Evolutionary conservation across 768 basidiomycete species (phyloP).

Genomic region (Boletales sp.): DNA sequence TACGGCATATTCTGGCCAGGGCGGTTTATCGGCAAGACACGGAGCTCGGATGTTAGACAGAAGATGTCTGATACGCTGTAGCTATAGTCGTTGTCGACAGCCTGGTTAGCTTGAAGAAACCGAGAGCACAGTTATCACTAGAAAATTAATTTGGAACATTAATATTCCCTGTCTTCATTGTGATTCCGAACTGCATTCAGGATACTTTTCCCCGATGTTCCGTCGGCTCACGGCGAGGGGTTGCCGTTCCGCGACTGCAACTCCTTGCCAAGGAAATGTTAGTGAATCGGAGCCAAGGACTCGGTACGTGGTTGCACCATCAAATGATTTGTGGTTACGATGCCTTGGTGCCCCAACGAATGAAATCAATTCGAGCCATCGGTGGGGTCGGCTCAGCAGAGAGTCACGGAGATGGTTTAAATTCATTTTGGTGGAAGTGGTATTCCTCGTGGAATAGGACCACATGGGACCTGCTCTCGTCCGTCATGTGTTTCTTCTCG

Average conservation of each 20-base stretch:
- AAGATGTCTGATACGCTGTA: slow-evolving; percentile 26
- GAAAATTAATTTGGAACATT: background rate
- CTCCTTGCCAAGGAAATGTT: too few species aligned
- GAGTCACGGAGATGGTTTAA: background rate
- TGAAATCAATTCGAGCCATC: too few species aligned
- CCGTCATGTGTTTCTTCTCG: background rate
- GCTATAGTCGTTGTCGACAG: too few species aligned
- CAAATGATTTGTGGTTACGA: too few species aligned
- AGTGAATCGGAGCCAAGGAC: too few species aligned
- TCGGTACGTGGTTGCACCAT: too few species aligned
- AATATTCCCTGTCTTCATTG: too few species aligned
- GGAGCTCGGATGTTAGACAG: background rate
- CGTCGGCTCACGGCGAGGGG: background rate
- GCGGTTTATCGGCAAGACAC: slow-evolving; percentile 36
- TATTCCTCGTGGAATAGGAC: background rate
- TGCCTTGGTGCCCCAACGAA: too few species aligned
- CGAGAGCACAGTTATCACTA: background rate
- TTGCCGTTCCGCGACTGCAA: too few species aligned
- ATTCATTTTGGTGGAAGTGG: background rate
- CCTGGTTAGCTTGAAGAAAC: background rate
- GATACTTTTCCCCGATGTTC: background rate
- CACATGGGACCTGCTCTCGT: background rate
- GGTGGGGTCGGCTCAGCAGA: too few species aligned
- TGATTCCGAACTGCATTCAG: too few species aligned
- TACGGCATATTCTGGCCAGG: slow-evolving; percentile 69